Evolutionary conservation across 2,329 filamentous ascomycete genomes (phyloP).

Genomic region (Diaporthe vaccinii): DNA sequence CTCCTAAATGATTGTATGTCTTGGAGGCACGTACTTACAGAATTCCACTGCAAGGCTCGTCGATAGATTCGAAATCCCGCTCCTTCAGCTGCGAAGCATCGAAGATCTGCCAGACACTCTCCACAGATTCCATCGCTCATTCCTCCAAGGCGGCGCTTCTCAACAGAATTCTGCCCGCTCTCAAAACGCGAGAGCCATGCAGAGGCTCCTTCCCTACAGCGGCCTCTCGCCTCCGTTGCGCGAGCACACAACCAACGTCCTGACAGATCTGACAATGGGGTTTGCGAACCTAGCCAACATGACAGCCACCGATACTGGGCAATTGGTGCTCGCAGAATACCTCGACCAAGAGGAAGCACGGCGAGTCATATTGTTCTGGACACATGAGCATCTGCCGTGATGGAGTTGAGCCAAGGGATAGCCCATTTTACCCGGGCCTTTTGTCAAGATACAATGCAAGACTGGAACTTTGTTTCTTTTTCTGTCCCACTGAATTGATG

Average conservation of each 20-base stretch:
- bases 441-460: background rate
- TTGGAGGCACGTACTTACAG: background rate
- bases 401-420: too few relatives aligned
- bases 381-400: conserved; percentile 37
- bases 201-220: conserved; percentile 52
- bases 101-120: conserved; percentile 54
- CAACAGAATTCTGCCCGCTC: background rate
- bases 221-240: conserved; percentile 46
- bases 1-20: background rate
- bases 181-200: conserved; percentile 35
- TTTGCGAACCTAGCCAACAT: conserved; percentile 50
- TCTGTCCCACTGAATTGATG: background rate
- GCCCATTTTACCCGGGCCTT: background rate
- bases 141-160: conserved; percentile 48
- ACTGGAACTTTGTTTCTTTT: background rate
- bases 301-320: conserved; percentile 44
- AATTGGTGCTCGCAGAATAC: conserved; percentile 44
- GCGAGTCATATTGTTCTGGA: conserved; percentile 44
- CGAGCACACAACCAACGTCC: conserved; percentile 49
- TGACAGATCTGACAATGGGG: conserved; percentile 49
- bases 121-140: conserved; percentile 51
- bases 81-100: conserved; percentile 58
- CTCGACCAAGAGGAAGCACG: conserved; percentile 48
- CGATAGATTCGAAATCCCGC: conserved; percentile 51
- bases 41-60: conserved; percentile 48